Evolutionary conservation across 805 yeast genomes (phyloP).

Genomic region (Candida oleophila): DNA sequence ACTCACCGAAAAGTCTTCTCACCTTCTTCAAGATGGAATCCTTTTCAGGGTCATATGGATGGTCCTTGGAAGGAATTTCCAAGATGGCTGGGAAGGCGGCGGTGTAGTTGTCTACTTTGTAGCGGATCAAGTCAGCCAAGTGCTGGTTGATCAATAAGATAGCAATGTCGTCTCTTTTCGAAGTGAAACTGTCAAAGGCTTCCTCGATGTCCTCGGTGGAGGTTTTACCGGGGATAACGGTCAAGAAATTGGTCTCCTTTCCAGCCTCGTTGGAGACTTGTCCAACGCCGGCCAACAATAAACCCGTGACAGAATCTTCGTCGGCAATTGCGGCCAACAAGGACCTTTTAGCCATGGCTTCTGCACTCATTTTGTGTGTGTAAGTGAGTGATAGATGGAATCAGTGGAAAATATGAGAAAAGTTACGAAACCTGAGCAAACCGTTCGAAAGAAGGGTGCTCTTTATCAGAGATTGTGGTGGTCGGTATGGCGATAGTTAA

Average conservation of each 20-base stretch:
- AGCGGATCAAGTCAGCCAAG: conserved; percentile 86
- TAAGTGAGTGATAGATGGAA: too few species aligned
- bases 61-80: conserved; percentile 97
- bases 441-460: too few species aligned
- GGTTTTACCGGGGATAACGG: conserved; percentile 73
- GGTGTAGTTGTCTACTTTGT: conserved; percentile 76
- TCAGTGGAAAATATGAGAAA: too few species aligned
- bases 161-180: conserved; percentile 82
- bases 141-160: conserved; percentile 91
- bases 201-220: conserved; percentile 70
- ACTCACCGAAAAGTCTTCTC: conserved; percentile 92
- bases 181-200: conserved; percentile 74
- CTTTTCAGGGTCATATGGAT: conserved; percentile 98
- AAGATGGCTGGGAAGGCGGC: conserved; percentile 94
- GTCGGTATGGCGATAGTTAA: too few species aligned
- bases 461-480: too few species aligned
- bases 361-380: conserved; percentile 27
- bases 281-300: conserved; percentile 93
- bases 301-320: conserved; percentile 96
- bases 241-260: conserved; percentile 78
- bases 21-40: conserved; percentile 94
- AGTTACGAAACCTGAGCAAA: too few species aligned
- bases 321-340: conserved; percentile 94
- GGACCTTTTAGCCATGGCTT: conserved; percentile 64
- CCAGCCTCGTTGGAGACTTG: conserved; percentile 65